Evolutionary conservation across 192 early-diverging fungal species (phyloP).

Genomic region (Umbelopsis sp.): DNA sequence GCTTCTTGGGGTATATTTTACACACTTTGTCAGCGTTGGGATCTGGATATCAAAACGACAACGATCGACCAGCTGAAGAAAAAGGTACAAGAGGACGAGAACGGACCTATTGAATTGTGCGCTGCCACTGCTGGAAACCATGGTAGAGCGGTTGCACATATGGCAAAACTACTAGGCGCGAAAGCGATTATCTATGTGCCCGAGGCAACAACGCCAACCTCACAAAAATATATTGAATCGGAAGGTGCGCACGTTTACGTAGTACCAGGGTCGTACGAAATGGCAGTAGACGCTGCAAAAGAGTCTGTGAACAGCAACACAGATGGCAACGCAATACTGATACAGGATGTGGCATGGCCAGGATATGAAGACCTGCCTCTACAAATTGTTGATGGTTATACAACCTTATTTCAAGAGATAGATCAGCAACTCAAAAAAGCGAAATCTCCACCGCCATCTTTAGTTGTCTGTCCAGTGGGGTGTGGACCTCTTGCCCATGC

Average conservation of each 20-base stretch:
- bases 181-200: neutral
- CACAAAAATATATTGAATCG: neutral
- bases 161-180: neutral
- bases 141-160: constrained; percentile 9
- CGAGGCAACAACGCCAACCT: neutral
- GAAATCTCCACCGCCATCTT: neutral
- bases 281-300: neutral
- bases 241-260: constrained; percentile 5
- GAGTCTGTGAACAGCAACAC: neutral
- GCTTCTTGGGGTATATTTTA: constrained; percentile 14
- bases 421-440: neutral
- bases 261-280: neutral
- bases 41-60: neutral
- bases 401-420: neutral
- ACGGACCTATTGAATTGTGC: neutral
- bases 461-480: neutral
- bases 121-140: constrained; percentile 8
- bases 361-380: neutral
- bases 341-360: constrained; percentile 5
- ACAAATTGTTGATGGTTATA: neutral
- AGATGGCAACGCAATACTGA: neutral
- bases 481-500: neutral
- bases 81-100: neutral
- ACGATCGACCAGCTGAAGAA: neutral
- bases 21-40: constrained; percentile 1